phyloP scores from a whole-genome alignment of 2,329 filamentous ascomycete species.

The Calonectria montana region DNA sequence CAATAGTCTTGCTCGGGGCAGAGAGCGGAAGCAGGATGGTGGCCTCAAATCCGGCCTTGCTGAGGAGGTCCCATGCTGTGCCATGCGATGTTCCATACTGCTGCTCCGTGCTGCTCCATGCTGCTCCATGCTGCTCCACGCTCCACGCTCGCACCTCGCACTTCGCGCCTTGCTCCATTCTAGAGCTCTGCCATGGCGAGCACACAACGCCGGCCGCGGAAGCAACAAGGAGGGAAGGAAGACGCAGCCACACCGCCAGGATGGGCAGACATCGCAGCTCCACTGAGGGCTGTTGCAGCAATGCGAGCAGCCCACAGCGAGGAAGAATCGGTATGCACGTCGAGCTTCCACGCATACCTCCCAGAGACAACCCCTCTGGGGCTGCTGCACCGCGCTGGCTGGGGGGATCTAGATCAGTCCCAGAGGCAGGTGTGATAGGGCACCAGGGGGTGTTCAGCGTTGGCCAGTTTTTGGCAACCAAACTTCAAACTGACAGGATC shows the following conservation, averaged over 20 bases:
- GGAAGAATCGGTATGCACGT: neutral
- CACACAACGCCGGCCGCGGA: neutral
- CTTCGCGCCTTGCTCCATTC: neutral
- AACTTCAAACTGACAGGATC: conserved; percentile 15
- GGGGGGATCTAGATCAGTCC: conserved; percentile 1
- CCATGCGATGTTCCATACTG: neutral
- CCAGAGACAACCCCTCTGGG: neutral
- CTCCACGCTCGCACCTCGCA: too few relatives aligned
- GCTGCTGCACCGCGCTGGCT: neutral
- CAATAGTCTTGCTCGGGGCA: neutral
- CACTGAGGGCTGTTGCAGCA: conserved; percentile 6
- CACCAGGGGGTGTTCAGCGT: neutral
- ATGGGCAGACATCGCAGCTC: neutral
- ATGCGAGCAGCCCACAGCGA: neutral
- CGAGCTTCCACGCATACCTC: neutral
- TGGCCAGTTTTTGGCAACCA: conserved; percentile 6
- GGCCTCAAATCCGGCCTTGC: conserved; percentile 3
- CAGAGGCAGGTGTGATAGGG: conserved; percentile 6
- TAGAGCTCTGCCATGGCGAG: neutral
- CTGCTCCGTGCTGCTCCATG: too few relatives aligned
- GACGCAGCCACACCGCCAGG: conserved; percentile 2
- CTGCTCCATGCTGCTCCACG: neutral
- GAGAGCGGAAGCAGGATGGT: neutral
- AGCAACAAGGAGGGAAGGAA: conserved; percentile 6
- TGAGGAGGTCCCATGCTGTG: neutral